Evolutionary conservation across 306 rosid species (phyloP), one percentile per base, ranked within the genome.

Genomic region (Prunus mira): DNA sequence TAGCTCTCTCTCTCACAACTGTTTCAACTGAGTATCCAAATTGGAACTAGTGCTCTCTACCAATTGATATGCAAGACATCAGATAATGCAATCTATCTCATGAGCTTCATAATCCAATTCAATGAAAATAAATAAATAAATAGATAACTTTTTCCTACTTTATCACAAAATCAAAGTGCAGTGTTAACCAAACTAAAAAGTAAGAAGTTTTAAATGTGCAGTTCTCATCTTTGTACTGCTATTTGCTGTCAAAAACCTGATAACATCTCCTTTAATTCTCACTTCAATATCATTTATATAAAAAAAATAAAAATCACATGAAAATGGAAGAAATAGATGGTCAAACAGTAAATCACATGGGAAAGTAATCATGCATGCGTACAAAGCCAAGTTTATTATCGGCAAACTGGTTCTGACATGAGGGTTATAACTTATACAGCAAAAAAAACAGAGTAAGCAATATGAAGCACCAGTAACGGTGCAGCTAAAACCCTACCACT

Each of bases 1-100:
- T 80, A 80, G 72, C 82, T 66, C 61, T 67, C 71, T 67, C 72
- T 68, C n/a, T 62, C 25, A 30, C 32, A 17, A 56, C 18, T 61
- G 51, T 55, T 13, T 45, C 34, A 7, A 12, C 27, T 69, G 9
- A 28, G 17, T 64, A 52, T 75, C 71, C 24, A 4, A 64, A 15
- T 20, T 51, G 62, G 63, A 65, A 32, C 7, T 50, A 32, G 51
- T 32, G 47, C 61, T 65, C 72, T 28, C 41, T 22, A 8, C 7
- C 25, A 24, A 24, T 24, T 12, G 18, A 60, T 12, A 60, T 4
- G 3, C 5, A 11, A 17, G 32, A 27, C 15, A 22, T 15, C 20
- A 46, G 51, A 46, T 5, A 5, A 46, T 46, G 51, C 51, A 12
- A 46, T 46, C 51, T 12, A 4, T 52, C 57, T 49, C n/a, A 15